phyloP scores from a whole-genome alignment of 768 basidiomycete genomes.

The Psilocybe azurescens region DNA sequence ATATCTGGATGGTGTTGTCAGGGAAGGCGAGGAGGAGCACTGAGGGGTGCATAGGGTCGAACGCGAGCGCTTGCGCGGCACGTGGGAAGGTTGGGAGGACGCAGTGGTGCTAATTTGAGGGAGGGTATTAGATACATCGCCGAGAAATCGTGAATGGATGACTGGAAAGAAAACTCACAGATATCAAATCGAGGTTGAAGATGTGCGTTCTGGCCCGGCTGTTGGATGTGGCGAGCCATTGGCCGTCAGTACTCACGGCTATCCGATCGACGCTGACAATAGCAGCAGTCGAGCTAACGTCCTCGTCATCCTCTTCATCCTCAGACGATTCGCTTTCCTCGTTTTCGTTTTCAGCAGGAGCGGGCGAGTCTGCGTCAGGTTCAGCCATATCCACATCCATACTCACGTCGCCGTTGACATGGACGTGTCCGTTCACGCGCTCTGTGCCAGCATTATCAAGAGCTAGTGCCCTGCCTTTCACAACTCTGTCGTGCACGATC shows the following conservation, averaged over 20 bases:
- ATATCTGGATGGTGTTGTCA: constrained; percentile 83
- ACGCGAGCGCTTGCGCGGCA: constrained; percentile 70
- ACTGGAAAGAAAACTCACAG: constrained; percentile 45
- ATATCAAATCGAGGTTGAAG: constrained; percentile 84
- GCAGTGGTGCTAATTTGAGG: constrained; percentile 66
- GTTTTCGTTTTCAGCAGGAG: constrained; percentile 1
- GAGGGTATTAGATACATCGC: constrained; percentile 2
- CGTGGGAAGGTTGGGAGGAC: constrained; percentile 84
- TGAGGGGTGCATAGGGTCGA: constrained; percentile 68
- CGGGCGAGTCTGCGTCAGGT: constrained; percentile 25
- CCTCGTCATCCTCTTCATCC: constrained; percentile 29
- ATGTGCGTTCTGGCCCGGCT: constrained; percentile 72
- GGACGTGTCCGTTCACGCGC: constrained; percentile 20
- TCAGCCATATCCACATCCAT: constrained; percentile 46
- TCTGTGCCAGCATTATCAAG: constrained; percentile 4
- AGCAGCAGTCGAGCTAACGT: constrained; percentile 28
- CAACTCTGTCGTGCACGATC: constrained; percentile 50
- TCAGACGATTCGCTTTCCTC: constrained; percentile 24
- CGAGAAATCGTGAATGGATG: not conserved
- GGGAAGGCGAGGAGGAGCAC: constrained; percentile 77
- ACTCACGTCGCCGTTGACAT: constrained; percentile 39
- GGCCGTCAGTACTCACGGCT: constrained; percentile 84
- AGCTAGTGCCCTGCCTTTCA: constrained; percentile 40
- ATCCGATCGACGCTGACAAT: constrained; percentile 61
- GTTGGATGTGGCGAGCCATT: constrained; percentile 87